Evolutionary conservation across 2,329 filamentous ascomycete species (phyloP).

Genomic region (Colletotrichum sp.): DNA sequence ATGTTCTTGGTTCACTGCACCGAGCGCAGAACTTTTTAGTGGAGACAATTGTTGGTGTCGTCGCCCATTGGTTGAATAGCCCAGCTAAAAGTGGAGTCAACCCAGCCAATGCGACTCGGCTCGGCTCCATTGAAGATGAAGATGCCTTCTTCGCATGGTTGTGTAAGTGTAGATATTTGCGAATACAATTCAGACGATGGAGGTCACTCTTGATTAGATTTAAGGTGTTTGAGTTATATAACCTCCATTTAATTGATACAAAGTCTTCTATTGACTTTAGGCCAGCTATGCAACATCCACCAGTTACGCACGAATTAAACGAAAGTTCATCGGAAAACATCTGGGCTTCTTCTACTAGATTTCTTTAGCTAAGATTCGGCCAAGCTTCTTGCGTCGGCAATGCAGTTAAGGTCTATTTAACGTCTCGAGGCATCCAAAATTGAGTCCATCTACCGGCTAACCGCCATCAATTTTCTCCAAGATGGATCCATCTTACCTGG

Average conservation of each 20-base stretch:
- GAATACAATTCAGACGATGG: not conserved
- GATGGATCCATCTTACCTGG: not conserved
- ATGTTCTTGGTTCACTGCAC: slow-evolving; percentile 8
- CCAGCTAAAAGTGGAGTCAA: not conserved
- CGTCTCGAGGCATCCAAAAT: not conserved
- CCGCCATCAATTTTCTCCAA: accelerated
- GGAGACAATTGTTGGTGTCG: not conserved
- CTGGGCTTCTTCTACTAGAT: not conserved
- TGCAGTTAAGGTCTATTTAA: not conserved
- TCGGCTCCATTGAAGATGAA: not conserved
- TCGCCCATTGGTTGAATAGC: not conserved
- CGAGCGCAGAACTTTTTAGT: slow-evolving; percentile 25
- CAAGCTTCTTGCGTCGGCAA: not conserved
- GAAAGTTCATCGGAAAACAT: not conserved
- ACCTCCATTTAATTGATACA: not conserved
- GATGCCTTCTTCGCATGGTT: not conserved
- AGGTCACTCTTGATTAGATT: not conserved
- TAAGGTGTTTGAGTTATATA: not conserved
- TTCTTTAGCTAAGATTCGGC: not conserved
- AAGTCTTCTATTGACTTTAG: not conserved
- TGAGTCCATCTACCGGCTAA: not conserved
- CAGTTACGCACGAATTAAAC: not conserved
- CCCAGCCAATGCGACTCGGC: not conserved
- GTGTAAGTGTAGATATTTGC: not conserved
- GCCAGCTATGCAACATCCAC: not conserved